Base-by-base conservation (phyloP, 2,329 filamentous ascomycete genomes). In the Pseudogymnoascus sp. region DNA sequence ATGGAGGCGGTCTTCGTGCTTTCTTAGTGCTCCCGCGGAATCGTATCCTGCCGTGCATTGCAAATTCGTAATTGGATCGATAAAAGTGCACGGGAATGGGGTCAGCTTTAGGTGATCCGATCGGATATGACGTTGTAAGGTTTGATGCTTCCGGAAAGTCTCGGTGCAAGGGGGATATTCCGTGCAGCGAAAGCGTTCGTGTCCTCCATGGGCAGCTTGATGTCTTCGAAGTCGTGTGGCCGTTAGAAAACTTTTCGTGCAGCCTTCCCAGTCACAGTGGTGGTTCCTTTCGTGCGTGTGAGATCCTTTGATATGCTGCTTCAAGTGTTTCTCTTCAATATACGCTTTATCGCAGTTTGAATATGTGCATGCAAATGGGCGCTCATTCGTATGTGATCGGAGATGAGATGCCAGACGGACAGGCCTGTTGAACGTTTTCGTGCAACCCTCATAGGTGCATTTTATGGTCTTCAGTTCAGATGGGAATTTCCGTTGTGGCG, bases 361-460 rank as follows among this genome's bases (percentile, higher is more conserved):
- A 66, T 88, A 82, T 1, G 81, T 78, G 72, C 93, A 97, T 40
- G 81, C 80, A 74, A 89, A 96, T 0, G 91, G 87, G 1, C 93
- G 86, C 69, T 93, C 90, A 68, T 93, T 91, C 62, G 86, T 93
- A 74, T 97, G 93, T 1, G 89, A 92, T 67, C 91, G 84, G 23
- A 93, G 77, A 71, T 97, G 93, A 64, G 90, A 87, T 65, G 88
- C 82, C 3, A 97, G 81, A 29, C 91, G 86, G 35, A 89, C 89
- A 0, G 91, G 92, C 2, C 93, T 87, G 74, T 96, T 96, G 79
- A 95, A 97, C 6, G 88, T 86, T 77, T 96, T 96, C 64, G 79
- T 77, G 73, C 93, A 97, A 67, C 81, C 84, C 10, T 87, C 83
- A 73, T 85, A 88, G 0, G 88, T 86, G 76, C 93, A 97, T 62